These are phyloP conservation scores for Elsinoe fawcettii DNA, from an alignment of 2,329 filamentous ascomycete species.

Conservation along the genomic window DNA sequence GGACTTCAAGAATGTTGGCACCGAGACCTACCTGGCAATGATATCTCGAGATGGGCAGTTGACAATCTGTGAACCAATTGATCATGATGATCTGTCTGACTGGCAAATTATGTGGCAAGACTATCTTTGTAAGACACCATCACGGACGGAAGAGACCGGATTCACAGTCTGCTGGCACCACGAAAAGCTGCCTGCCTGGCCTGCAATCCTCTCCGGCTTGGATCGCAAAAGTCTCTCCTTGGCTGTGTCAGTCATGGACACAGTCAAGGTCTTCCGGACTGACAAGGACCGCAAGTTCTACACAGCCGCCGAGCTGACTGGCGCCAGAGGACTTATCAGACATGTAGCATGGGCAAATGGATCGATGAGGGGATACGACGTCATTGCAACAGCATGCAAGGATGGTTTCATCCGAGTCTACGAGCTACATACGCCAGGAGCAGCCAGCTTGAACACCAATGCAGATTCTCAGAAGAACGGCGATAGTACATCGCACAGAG, in stretches of 20 bases:
- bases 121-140: conserved; percentile 60
- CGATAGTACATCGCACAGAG: conserved; percentile 28
- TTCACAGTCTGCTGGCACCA: conserved; percentile 86
- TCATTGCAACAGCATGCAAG: conserved; percentile 85
- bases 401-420: conserved; percentile 89
- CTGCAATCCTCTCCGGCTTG: conserved; percentile 70
- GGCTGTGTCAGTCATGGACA: conserved; percentile 78
- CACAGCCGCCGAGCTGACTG: conserved; percentile 65
- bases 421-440: conserved; percentile 56
- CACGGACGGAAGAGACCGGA: conserved; percentile 74
- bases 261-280: conserved; percentile 76
- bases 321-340: conserved; percentile 69
- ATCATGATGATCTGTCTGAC: conserved; percentile 69
- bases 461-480: conserved; percentile 28
- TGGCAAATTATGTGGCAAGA: conserved; percentile 72
- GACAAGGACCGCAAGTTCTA: conserved; percentile 71
- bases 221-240: conserved; percentile 70
- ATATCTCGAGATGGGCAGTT: conserved; percentile 76
- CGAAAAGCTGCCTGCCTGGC: conserved; percentile 72
- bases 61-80: conserved; percentile 74
- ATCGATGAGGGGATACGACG: conserved; percentile 81
- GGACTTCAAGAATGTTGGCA: conserved; percentile 76
- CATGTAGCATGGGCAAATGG: conserved; percentile 91
- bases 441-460: conserved; percentile 40
- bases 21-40: conserved; percentile 77